Base-by-base conservation (phyloP, 768 basidiomycete species). In the Trametes punicea region DNA sequence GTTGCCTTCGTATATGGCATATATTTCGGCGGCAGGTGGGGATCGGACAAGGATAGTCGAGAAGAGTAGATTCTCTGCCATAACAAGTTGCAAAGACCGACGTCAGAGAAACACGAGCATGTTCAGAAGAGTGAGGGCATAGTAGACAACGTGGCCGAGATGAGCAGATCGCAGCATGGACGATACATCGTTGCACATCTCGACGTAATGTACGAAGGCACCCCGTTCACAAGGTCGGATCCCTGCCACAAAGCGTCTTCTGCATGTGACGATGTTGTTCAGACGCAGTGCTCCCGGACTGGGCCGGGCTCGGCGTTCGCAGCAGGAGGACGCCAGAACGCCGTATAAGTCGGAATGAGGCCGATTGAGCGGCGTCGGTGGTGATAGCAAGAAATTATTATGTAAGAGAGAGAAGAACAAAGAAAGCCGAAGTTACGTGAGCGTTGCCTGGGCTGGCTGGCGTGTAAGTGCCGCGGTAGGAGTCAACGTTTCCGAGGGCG, bases 311-410 rank as follows among this genome's bases (percentile, higher is more conserved):
- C 34, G 42, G 42, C 18, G 42, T 21, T 18, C 11, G 23, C 10
- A 15, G 42, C 42, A 44, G 25, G n/a, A 26, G 18, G 30, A 47
- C 30, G 26, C 20, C 20, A 34, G 18, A 9, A 47, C 20, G 46
- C 46, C 42, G 42, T 44, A 13, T 44, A 27, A 25, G 46, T 47
- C 23, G 29, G 30, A 33, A 5, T 18, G 25, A 15, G 46, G 54
- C 46, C 34, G 53, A 48, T 48, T 55, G 46, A 10, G 54, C 54
- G 54, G 53, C 46, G n/a, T 48, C 54, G 54, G 39, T 18, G 23
- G 54, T 38, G 53, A 46, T 54, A 39, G 23, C 39, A 45, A 26
- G 46, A 41, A 8, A 11, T 16, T 9, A 18, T n/a, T 55, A 44
- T 33, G 41, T 47, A 38, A 39, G 21, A 39, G 34, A 13, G 2